phyloP scores from a whole-genome alignment of 768 basidiomycete species.

The Tylopilus cervinicoccineus region DNA sequence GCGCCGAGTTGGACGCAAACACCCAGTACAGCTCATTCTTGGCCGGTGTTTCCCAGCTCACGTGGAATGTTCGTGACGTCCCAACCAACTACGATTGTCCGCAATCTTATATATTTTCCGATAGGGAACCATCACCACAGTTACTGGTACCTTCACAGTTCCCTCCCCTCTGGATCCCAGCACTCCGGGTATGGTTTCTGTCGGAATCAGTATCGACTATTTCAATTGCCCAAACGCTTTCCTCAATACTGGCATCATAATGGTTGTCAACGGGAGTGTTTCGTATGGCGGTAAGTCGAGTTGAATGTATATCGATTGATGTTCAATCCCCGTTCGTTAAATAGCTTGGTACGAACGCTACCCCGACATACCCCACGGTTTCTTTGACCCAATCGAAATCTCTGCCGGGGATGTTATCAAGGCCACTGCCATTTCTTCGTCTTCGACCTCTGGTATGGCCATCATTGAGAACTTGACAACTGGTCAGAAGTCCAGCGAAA shows the following conservation, averaged over 20 bases:
- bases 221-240: not conserved
- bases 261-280: not conserved
- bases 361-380: not conserved
- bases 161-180: constrained; percentile 1
- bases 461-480: constrained; percentile 7
- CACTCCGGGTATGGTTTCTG: not conserved
- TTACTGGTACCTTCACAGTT: constrained; percentile 9
- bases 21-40: too few relatives aligned
- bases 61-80: too few relatives aligned
- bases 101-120: too few relatives aligned
- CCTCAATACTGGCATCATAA: not conserved
- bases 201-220: not conserved
- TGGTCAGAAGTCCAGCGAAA: not conserved
- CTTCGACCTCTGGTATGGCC: not conserved
- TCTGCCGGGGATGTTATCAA: not conserved
- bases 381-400: not conserved
- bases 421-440: not conserved
- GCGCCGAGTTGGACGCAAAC: too few relatives aligned
- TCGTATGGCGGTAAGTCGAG: not conserved
- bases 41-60: too few relatives aligned
- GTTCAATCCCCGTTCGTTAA: too few relatives aligned
- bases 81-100: too few relatives aligned
- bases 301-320: too few relatives aligned
- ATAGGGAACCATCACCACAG: constrained; percentile 7
- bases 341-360: not conserved